phyloP scores from a whole-genome alignment of 805 yeast species.

The Ogataea siamensis region DNA sequence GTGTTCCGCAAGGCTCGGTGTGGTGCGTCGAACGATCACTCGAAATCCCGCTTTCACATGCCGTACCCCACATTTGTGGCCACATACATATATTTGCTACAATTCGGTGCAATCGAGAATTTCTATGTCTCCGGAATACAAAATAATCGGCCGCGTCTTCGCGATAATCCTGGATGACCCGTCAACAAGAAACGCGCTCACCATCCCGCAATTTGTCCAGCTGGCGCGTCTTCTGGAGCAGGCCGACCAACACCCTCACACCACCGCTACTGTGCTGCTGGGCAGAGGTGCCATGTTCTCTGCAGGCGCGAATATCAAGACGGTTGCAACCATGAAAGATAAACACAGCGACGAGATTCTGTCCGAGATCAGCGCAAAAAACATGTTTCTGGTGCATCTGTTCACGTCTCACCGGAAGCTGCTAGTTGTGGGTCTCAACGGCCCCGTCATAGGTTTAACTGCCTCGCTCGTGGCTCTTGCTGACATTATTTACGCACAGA shows the following conservation, averaged over 20 bases:
- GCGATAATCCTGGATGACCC: slow-evolving; percentile 69
- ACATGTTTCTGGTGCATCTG: slow-evolving; percentile 63
- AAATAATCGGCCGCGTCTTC: slow-evolving; percentile 24
- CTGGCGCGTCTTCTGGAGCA: slow-evolving; percentile 56
- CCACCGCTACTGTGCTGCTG: slow-evolving; percentile 63
- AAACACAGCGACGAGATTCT: slow-evolving; percentile 22
- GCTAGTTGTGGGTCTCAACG: slow-evolving; percentile 70
- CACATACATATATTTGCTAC: no score
- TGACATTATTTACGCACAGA: slow-evolving; percentile 71
- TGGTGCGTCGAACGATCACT: no score
- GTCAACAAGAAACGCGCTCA: slow-evolving; percentile 60
- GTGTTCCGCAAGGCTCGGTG: no score
- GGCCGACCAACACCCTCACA: slow-evolving; percentile 61
- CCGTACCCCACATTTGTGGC: slow-evolving; percentile 9
- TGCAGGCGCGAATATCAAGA: slow-evolving; percentile 75
- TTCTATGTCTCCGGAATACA: slow-evolving; percentile 6
- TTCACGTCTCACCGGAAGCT: slow-evolving; percentile 71
- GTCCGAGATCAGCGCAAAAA: slow-evolving; percentile 51
- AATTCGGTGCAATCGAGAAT: no score
- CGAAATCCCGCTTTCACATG: slow-evolving; percentile 11
- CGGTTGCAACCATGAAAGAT: slow-evolving; percentile 30
- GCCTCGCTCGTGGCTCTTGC: slow-evolving; percentile 73
- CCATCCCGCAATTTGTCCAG: slow-evolving; percentile 59
- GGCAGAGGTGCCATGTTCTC: slow-evolving; percentile 75
- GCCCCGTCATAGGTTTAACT: slow-evolving; percentile 81